phyloP scores from a whole-genome alignment of 2,329 filamentous ascomycete species.

The Exutisphaerella laricina region DNA sequence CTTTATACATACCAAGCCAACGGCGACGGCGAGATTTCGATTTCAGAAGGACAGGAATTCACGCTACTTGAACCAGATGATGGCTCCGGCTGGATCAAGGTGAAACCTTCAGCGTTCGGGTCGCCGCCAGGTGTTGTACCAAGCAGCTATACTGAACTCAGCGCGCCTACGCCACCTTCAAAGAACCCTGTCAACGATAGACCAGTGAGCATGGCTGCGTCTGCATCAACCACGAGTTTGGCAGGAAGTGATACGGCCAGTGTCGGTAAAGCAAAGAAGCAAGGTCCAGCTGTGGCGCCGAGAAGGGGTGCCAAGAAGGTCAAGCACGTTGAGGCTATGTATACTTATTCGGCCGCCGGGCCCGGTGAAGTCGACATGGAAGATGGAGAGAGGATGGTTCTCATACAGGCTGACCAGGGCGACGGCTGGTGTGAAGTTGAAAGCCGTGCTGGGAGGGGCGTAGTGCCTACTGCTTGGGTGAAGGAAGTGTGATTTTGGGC shows the following conservation, averaged over 20 bases:
- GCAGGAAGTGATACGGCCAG: conserved; percentile 43
- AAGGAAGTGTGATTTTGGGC: conserved; percentile 53
- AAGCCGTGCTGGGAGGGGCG: conserved; percentile 68
- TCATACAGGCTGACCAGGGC: conserved; percentile 79
- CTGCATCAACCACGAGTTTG: conserved; percentile 60
- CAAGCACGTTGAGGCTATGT: conserved; percentile 86
- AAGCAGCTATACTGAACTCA: conserved; percentile 71
- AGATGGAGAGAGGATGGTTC: conserved; percentile 86
- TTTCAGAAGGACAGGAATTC: conserved; percentile 74
- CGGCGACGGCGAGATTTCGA: conserved; percentile 73
- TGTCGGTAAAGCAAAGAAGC: conserved; percentile 59
- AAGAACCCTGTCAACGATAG: conserved; percentile 14
- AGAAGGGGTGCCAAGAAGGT: conserved; percentile 64
- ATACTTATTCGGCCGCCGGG: conserved; percentile 81
- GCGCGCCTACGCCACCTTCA: conserved; percentile 15
- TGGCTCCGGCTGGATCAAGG: conserved; percentile 84
- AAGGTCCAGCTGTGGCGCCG: conserved; percentile 86
- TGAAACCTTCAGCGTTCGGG: conserved; percentile 52
- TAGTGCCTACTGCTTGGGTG: conserved; percentile 91
- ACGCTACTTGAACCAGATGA: conserved; percentile 80
- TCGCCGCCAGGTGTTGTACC: conserved; percentile 81
- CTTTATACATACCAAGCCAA: conserved; percentile 78
- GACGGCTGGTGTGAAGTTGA: conserved; percentile 98
- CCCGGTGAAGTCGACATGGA: conserved; percentile 84
- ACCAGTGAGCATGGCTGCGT: conserved; percentile 51